Conservation (phyloP, 345 rosid genomes). For the Cardiospermum halicacabum region DNA sequence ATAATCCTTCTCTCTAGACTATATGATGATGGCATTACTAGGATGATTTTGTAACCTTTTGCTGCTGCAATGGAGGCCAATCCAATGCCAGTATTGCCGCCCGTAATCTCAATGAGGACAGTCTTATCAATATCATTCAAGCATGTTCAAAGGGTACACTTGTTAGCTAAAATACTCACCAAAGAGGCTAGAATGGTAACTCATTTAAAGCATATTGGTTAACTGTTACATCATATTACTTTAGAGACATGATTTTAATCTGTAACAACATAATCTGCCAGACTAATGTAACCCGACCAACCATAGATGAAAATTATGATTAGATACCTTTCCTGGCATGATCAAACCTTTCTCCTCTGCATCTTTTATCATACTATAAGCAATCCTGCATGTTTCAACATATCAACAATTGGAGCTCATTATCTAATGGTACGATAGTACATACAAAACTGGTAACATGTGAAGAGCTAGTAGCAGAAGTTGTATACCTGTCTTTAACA, state of each 20-base stretch:
- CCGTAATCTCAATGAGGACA: conserved; percentile 45
- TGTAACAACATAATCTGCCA: not conserved
- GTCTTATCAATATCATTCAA: conserved; percentile 30
- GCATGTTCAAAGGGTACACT: not conserved
- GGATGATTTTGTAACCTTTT: conserved; percentile 56
- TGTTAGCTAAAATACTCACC: not conserved
- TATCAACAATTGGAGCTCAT: not conserved
- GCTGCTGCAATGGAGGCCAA: conserved; percentile 63
- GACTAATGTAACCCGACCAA: not conserved
- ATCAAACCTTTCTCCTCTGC: conserved; percentile 70
- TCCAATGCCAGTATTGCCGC: conserved; percentile 83
- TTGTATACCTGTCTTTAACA: conserved; percentile 48
- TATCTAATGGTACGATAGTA: too few relatives aligned
- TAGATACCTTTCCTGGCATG: conserved; percentile 51
- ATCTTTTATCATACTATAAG: conserved; percentile 58
- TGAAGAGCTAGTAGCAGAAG: not conserved
- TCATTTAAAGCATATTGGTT: not conserved
- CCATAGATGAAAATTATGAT: not conserved
- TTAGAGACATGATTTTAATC: too few relatives aligned
- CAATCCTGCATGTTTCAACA: conserved; percentile 30
- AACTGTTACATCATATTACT: too few relatives aligned
- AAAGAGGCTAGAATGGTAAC: not conserved
- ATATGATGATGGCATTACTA: conserved; percentile 47
- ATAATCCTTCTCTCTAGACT: conserved; percentile 65
- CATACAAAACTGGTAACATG: not conserved